Conservation (phyloP, 2,329 filamentous ascomycete genomes). For the Rugonectria rugulosa region DNA sequence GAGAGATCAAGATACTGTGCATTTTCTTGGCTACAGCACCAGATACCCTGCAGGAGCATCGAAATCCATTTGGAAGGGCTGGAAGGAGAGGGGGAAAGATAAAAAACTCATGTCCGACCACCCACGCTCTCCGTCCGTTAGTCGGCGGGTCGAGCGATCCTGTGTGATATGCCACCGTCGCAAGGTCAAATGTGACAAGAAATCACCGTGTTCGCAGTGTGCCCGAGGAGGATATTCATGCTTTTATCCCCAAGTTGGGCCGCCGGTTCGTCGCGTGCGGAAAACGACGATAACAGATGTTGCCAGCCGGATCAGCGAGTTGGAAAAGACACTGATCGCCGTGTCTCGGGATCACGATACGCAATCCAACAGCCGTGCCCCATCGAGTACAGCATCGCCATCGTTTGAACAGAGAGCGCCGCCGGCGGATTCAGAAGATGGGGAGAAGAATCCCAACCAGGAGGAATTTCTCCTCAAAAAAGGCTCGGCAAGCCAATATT, state of each 20-base stretch:
- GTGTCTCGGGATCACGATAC: slow-evolving; percentile 20
- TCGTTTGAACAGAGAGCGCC: background rate
- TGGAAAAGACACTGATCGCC: slow-evolving; percentile 42
- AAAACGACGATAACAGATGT: slow-evolving; percentile 45
- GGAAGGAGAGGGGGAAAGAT: too few relatives aligned
- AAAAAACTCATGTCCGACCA: slow-evolving; percentile 13
- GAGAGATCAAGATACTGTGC: background rate
- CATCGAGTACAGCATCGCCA: background rate
- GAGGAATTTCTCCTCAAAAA: slow-evolving; percentile 43
- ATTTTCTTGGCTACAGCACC: background rate
- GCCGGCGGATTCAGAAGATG: background rate
- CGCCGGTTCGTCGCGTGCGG: slow-evolving; percentile 35
- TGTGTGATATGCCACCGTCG: slow-evolving; percentile 55
- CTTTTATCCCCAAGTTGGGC: slow-evolving; percentile 39
- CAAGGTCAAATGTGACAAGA: slow-evolving; percentile 78
- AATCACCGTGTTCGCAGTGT: slow-evolving; percentile 74
- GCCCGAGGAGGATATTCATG: slow-evolving; percentile 51
- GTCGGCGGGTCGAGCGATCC: slow-evolving; percentile 37
- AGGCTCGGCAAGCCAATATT: slow-evolving; percentile 45
- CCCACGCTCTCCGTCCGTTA: slow-evolving; percentile 11
- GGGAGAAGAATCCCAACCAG: background rate
- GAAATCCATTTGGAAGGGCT: background rate
- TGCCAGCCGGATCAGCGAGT: slow-evolving; percentile 44
- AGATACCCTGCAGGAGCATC: background rate
- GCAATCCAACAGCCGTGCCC: background rate